Evolutionary conservation across 2,329 filamentous ascomycete genomes (phyloP).

Genomic region (Teratosphaeria gauchensis): DNA sequence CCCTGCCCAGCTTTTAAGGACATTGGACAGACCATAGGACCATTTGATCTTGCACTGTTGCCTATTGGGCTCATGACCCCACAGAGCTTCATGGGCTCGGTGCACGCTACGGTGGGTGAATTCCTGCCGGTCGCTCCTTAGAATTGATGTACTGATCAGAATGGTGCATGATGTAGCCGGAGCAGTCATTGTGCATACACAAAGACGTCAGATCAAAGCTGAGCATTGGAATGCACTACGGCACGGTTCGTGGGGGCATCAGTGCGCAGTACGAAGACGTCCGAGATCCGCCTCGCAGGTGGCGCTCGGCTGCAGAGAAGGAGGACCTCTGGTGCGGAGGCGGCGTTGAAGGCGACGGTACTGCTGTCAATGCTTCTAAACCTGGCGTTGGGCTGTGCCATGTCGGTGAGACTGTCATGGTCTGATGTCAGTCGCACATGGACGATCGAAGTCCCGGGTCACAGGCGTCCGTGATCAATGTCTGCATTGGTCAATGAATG

Average conservation of each 20-base stretch:
- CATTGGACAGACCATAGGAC: slow-evolving; percentile 37
- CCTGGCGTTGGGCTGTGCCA: slow-evolving; percentile 31
- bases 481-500: neutral
- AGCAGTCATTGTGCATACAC: slow-evolving; percentile 40
- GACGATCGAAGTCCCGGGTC: neutral
- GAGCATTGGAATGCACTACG: slow-evolving; percentile 45
- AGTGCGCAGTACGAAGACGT: slow-evolving; percentile 41
- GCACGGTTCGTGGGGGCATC: slow-evolving; percentile 37
- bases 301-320: slow-evolving; percentile 35
- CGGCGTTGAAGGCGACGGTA: slow-evolving; percentile 20
- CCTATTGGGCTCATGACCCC: slow-evolving; percentile 42
- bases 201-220: slow-evolving; percentile 37
- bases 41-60: slow-evolving; percentile 41
- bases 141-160: neutral
- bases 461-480: neutral
- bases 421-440: slow-evolving; percentile 14
- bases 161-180: slow-evolving; percentile 21
- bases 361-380: slow-evolving; percentile 26
- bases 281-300: slow-evolving; percentile 37
- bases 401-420: slow-evolving; percentile 39
- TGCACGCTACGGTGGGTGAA: slow-evolving; percentile 31
- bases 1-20: slow-evolving; percentile 41
- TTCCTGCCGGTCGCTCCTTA: neutral
- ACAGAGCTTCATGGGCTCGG: slow-evolving; percentile 32
- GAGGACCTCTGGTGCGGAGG: slow-evolving; percentile 27